Evolutionary conservation across 2,329 filamentous ascomycete genomes (phyloP).

Genomic region (Emydomyces testavorans): DNA sequence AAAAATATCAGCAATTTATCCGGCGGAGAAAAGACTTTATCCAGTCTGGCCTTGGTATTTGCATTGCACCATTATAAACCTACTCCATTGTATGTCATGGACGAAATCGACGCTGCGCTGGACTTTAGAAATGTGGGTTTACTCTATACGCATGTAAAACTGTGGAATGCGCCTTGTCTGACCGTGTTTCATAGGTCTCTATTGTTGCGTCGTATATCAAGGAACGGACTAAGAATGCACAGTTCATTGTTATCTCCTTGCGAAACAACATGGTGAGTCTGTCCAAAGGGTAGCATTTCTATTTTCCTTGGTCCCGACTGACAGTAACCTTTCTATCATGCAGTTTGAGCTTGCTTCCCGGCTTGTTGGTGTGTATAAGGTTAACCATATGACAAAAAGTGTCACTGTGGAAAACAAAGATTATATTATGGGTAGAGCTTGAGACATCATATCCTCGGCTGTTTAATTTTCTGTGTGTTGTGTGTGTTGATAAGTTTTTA

Average conservation of each 20-base stretch:
- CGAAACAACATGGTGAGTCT: conserved; percentile 76
- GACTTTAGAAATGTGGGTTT: conserved; percentile 89
- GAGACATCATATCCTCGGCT: conserved; percentile 15
- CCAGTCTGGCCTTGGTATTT: conserved; percentile 89
- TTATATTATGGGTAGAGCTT: conserved; percentile 43
- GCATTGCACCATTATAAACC: conserved; percentile 96
- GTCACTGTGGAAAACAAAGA: conserved; percentile 79
- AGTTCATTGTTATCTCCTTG: conserved; percentile 96
- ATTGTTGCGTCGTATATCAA: conserved; percentile 99
- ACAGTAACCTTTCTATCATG: conserved; percentile 3
- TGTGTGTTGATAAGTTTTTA: background rate
- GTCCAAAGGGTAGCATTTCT: background rate
- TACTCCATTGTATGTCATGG: conserved; percentile 97
- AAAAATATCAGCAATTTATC: conserved; percentile 96
- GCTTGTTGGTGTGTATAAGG: conserved; percentile 96
- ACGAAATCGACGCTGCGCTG: conserved; percentile 95
- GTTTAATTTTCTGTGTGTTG: background rate
- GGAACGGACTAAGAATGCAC: conserved; percentile 96
- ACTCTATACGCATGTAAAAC: background rate
- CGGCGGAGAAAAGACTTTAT: conserved; percentile 94
- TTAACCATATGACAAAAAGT: conserved; percentile 96
- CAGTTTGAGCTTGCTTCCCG: conserved; percentile 87
- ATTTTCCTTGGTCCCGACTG: conserved; percentile 7
- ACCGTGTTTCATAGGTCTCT: conserved; percentile 53
- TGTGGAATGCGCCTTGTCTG: background rate